Percentiles rank a stretch among this genome's conserved stretches.
Conservation (phyloP, 352 stramenopile genomes). For the Globisporangium cylindrosporum region DNA sequence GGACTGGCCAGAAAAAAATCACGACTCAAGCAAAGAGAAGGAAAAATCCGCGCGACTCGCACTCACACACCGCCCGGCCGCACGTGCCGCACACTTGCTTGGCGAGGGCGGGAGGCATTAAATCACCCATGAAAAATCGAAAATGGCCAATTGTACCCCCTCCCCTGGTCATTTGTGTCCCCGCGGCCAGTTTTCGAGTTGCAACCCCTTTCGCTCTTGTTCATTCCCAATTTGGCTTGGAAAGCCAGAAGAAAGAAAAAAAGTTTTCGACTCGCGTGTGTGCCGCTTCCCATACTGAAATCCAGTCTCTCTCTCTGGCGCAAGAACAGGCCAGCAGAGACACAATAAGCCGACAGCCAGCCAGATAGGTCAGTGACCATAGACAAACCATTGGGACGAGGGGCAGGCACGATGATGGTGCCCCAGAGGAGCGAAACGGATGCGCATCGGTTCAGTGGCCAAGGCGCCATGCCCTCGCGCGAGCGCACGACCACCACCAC, state of each 20-base stretch:
- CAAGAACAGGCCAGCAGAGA: conserved; percentile 8
- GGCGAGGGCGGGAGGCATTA: neutral
- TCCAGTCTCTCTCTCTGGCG: neutral
- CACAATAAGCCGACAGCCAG: neutral
- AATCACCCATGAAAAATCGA: neutral
- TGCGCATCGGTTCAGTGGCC: conserved; percentile 10
- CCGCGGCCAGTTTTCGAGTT: neutral
- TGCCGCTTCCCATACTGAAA: conserved; percentile 4
- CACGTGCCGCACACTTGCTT: too few species aligned
- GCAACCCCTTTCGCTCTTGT: neutral
- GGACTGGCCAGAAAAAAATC: too few species aligned
- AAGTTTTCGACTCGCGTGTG: neutral
- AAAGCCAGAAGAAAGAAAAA: neutral
- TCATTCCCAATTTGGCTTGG: neutral
- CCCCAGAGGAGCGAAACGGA: neutral
- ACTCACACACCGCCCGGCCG: too few species aligned
- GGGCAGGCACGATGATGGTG: too few species aligned
- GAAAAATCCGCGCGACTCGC: too few species aligned
- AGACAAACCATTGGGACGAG: too few species aligned
- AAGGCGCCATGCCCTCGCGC: neutral
- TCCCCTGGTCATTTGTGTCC: neutral
- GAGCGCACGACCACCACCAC: conserved; percentile 7
- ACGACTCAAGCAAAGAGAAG: too few species aligned
- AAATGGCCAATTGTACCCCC: neutral
- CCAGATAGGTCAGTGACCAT: neutral